A percentile compares a stretch with the other conserved stretches of the same genome.
Conservation (phyloP, 495 filamentous ascomycete species). For the Xylaria bambusicola region DNA sequence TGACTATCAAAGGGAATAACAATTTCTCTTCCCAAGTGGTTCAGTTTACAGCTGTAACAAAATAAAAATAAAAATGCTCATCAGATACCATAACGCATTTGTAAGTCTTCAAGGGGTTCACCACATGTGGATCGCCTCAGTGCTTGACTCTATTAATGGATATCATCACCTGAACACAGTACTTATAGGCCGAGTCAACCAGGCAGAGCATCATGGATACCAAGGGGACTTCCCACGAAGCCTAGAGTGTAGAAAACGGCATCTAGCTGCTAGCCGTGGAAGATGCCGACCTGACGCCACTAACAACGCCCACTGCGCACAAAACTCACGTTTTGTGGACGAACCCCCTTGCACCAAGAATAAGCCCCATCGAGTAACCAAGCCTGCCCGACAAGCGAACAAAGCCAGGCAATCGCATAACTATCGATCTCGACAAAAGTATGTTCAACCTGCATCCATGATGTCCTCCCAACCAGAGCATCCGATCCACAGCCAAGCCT, state of each 20-base stretch:
- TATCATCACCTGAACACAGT: slow-evolving; percentile 87
- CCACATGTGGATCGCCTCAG: slow-evolving; percentile 72
- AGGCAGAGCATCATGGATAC: slow-evolving; percentile 30
- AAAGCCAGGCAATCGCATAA: slow-evolving; percentile 90
- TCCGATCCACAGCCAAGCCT: slow-evolving; percentile 33
- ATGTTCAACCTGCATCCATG: slow-evolving; percentile 46
- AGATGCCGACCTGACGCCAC: slow-evolving; percentile 8
- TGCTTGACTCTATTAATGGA: slow-evolving; percentile 99
- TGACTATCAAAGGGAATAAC: too few species aligned
- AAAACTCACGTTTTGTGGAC: slow-evolving; percentile 35
- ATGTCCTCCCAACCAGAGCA: slow-evolving; percentile 32
- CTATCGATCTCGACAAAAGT: slow-evolving; percentile 93
- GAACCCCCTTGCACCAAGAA: slow-evolving; percentile 96
- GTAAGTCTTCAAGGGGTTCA: slow-evolving; percentile 59
- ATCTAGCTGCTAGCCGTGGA: slow-evolving; percentile 2
- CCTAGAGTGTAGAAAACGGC: slow-evolving; percentile 41
- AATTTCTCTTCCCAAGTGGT: too few species aligned
- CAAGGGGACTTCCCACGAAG: slow-evolving; percentile 47
- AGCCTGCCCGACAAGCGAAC: slow-evolving; percentile 48
- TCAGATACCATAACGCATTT: slow-evolving; percentile 91
- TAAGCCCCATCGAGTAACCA: slow-evolving; percentile 99
- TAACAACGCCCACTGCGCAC: slow-evolving; percentile 15
- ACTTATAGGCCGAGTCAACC: slow-evolving; percentile 27
- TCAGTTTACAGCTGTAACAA: too few species aligned
- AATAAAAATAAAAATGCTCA: slow-evolving; percentile 52